phyloP scores from a whole-genome alignment of 1,284 basidiomycete genomes.

The Bjerkandera adusta region DNA sequence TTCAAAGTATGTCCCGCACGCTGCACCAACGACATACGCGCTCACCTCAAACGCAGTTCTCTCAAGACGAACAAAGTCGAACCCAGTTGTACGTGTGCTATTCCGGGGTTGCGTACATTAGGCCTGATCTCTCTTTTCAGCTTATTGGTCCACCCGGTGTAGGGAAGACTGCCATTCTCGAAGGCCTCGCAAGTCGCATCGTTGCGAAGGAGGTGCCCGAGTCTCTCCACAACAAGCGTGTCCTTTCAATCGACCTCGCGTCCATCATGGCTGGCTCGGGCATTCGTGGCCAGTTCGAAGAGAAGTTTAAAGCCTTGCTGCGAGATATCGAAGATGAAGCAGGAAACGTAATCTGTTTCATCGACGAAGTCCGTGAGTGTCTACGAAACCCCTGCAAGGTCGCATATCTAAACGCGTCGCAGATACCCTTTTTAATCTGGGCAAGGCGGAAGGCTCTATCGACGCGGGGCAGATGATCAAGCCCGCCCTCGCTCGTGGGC shows the following conservation, averaged over 20 bases:
- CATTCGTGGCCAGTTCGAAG: slow-evolving; percentile 89
- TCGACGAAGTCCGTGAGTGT: slow-evolving; percentile 85
- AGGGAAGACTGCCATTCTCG: slow-evolving; percentile 91
- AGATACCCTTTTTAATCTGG: slow-evolving; percentile 83
- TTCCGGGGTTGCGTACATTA: not conserved
- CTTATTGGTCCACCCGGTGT: slow-evolving; percentile 82
- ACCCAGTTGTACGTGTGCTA: slow-evolving; percentile 68
- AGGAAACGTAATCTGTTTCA: slow-evolving; percentile 82
- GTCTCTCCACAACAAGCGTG: slow-evolving; percentile 79
- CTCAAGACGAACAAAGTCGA: slow-evolving; percentile 82
- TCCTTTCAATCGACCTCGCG: slow-evolving; percentile 80
- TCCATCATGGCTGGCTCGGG: slow-evolving; percentile 86
- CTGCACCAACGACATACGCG: too few relatives aligned
- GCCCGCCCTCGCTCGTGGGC: slow-evolving; percentile 80
- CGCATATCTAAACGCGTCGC: slow-evolving; percentile 9
- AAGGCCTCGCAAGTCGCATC: slow-evolving; percentile 88
- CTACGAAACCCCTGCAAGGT: not conserved
- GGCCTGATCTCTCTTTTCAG: slow-evolving; percentile 32
- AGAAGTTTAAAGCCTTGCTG: slow-evolving; percentile 86
- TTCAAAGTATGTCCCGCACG: slow-evolving; percentile 66
- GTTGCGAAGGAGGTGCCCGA: slow-evolving; percentile 91
- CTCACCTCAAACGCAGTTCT: slow-evolving; percentile 46
- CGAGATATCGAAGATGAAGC: slow-evolving; percentile 85
- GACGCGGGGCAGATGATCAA: slow-evolving; percentile 93
- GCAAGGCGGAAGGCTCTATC: slow-evolving; percentile 89